Evolutionary conservation across 805 yeast species (phyloP), one percentile per base, ranked within the genome.

Genomic region (Ascoidea rubescens): DNA sequence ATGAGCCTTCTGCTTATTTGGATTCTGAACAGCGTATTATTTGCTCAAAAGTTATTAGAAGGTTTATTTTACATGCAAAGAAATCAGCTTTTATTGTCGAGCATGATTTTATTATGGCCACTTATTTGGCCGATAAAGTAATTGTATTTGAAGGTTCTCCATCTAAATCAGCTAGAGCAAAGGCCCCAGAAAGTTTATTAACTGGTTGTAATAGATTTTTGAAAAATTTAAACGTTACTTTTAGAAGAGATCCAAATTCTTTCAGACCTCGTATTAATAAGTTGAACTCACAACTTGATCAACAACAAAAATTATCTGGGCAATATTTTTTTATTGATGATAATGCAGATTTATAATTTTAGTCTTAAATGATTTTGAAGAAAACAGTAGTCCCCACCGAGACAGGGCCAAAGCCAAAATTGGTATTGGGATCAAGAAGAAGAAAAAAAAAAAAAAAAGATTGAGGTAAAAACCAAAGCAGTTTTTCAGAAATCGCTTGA

Each of bases 71-170:
- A 67, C 99, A 93, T 67, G 80, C 96, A 61, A 90, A 91, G 77
- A 93, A 91, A 78, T 91, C 98, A 48, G 99, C 99, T n/a, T 93
- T 93, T 69, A 77, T 93, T 62, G 99, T 93, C 54, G 99, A 93
- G 83, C 99, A 93, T 82, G 99, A 93, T 79, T 93, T 93, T 79
- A 93, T 93, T 75, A 93, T 93, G 99, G 98, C 99, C 58, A 93
- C 99, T 16, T 93, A 93, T 69, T 79, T 93, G 76, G 99, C 99
- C 57, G 99, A 93, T 72, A 81, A 95, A 66, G 99, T 93, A 62
- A 91, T 93, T 79, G 98, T 93, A 53, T 93, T 91, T 64, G 99
- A 93, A 70, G 99, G 99, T 70, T 64, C 71, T 58, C 98, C 99
- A 52, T 88, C 98, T 31, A 77, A 78, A 66, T 75, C 82, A 59